Evolutionary conservation across 345 rosid species (phyloP), one percentile per base, ranked within the genome.

Genomic region (Dipteronia dyeriana): DNA sequence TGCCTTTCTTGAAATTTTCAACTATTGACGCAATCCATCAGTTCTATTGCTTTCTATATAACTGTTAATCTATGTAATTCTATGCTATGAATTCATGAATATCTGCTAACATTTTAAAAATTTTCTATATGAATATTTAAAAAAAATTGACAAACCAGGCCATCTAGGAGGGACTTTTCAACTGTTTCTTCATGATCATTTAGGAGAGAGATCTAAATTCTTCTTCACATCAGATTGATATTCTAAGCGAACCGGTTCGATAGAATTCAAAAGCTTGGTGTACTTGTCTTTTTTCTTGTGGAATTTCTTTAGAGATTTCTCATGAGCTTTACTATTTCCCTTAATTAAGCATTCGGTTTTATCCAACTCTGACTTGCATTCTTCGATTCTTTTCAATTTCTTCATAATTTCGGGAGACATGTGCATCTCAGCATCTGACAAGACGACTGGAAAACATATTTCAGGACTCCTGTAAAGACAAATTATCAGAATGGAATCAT

Each of bases 391-490:
- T 60, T 22, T 72, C 74, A 45, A 0, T 12, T 45, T 43, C 75
- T 57, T 31, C 13, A 38, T 20, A n/a, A 26, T 74, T 53, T 23
- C 68, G 0, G 74, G 56, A 59, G 79, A 29, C 17, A 59, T 7
- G 17, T 14, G 43, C 26, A 4, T 26, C 34, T 64, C 81, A 31
- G 56, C 63, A 1, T 64, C 79, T 1, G 69, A 56, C 6, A 34
- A 2, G 0, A 10, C 66, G 25, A 82, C 86, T 1, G 86, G 90
- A 69, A 89, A 89, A 75, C 84, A 78, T 20, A 89, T 79, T 11
- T 71, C 81, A 0, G 89, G 88, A 51, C 66, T 67, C 88, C 92
- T 85, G 78, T 54, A 79, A 19, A 57, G 3, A 19, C 5, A 49
- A 16, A 17, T 29, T 12, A 66, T 39, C 62, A 39, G 2, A 29